phyloP scores from a whole-genome alignment of 2,329 filamentous ascomycete species.

The Herpotrichia juniperi region DNA sequence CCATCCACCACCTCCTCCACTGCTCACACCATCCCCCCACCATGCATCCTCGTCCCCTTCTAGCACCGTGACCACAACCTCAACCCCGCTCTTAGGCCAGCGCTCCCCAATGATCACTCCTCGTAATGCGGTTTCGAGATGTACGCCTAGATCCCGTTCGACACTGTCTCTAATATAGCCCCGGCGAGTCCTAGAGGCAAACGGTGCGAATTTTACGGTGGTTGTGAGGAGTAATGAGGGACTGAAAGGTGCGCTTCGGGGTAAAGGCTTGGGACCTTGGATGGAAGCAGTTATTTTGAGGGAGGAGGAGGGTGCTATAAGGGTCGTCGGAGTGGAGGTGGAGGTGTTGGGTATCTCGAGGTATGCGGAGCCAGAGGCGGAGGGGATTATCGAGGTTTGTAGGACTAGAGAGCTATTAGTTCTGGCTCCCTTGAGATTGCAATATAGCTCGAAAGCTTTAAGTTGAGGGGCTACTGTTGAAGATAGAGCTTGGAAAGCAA shows the following conservation, averaged over 20 bases:
- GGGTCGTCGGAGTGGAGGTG: constrained; percentile 46
- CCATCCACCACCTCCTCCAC: constrained; percentile 66
- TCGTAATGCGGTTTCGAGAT: constrained; percentile 87
- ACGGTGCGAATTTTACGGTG: constrained; percentile 95
- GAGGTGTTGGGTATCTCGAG: constrained; percentile 65
- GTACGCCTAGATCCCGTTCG: constrained; percentile 88
- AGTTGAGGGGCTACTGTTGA: no score
- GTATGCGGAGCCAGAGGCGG: constrained; percentile 92
- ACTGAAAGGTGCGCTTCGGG: constrained; percentile 87
- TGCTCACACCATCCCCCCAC: constrained; percentile 58
- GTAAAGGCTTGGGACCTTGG: constrained; percentile 89
- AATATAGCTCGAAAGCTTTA: constrained; percentile 1
- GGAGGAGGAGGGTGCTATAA: constrained; percentile 65
- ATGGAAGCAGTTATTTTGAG: constrained; percentile 93
- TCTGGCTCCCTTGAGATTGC: constrained; percentile 8
- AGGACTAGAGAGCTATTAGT: constrained; percentile 66
- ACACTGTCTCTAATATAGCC: constrained; percentile 85
- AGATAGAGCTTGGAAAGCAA: no score
- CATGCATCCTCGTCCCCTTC: constrained; percentile 87
- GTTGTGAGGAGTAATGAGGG: constrained; percentile 90
- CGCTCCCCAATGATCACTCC: constrained; percentile 90
- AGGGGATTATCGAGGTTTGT: constrained; percentile 89
- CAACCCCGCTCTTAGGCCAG: constrained; percentile 99
- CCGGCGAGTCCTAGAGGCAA: constrained; percentile 80
- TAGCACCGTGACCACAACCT: constrained; percentile 89